Conservation (phyloP, 2,329 filamentous ascomycete species). For the Calonectria multiphialidica region DNA sequence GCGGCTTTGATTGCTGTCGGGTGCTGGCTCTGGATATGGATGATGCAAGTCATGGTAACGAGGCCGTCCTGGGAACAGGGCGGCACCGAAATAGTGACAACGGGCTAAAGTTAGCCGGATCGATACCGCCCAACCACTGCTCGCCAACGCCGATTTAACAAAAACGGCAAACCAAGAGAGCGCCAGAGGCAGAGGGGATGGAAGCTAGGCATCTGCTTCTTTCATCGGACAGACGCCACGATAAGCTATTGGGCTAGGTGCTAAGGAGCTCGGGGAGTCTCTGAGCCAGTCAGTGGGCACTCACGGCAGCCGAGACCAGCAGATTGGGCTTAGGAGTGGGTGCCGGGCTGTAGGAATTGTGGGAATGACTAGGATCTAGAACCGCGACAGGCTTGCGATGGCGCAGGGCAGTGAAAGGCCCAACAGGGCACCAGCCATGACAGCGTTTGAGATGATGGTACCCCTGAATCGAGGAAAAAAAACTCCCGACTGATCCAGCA, state of each 20-base stretch:
- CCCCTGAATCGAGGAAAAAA: constrained; percentile 24
- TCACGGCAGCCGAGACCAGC: constrained; percentile 7
- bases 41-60: constrained; percentile 1
- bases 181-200: background rate
- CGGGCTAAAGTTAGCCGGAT: background rate
- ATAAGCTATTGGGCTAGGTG: constrained; percentile 17
- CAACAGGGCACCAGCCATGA: constrained; percentile 16
- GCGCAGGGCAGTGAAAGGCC: constrained; percentile 19
- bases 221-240: constrained; percentile 17
- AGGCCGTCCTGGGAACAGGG: background rate
- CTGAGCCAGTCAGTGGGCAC: constrained; percentile 17
- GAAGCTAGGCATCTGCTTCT: background rate
- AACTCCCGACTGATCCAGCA: constrained; percentile 2
- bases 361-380: constrained; percentile 22
- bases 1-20: constrained; percentile 1
- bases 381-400: constrained; percentile 26
- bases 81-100: background rate
- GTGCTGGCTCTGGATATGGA: background rate
- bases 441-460: constrained; percentile 13
- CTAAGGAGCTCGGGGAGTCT: constrained; percentile 11
- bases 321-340: constrained; percentile 13
- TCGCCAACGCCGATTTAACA: background rate
- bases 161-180: background rate
- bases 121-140: background rate
- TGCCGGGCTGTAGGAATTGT: constrained; percentile 10